Evolutionary conservation across 495 filamentous ascomycete genomes (phyloP).

Genomic region (Talaromyces ruber): DNA sequence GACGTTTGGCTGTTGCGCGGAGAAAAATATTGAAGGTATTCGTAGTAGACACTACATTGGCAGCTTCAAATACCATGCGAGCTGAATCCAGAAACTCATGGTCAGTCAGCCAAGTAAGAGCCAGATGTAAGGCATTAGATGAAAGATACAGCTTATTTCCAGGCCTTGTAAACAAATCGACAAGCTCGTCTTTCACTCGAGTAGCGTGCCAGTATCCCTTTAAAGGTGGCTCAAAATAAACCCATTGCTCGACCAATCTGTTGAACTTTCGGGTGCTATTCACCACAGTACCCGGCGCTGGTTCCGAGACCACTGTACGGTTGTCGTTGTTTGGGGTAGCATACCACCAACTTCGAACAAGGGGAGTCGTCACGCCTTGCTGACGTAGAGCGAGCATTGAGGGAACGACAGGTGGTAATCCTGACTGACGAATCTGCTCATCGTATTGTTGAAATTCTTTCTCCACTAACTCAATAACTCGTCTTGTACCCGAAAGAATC

Average conservation of each 20-base stretch:
- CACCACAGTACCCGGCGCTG: background rate
- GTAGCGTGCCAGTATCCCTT: background rate
- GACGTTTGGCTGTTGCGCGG: conserved; percentile 21
- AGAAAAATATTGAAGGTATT: conserved; percentile 40
- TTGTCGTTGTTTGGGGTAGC: background rate
- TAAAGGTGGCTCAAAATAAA: background rate
- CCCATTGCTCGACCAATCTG: background rate
- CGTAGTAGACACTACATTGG: conserved; percentile 27
- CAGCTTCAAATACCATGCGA: conserved; percentile 18
- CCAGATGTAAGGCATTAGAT: conserved; percentile 31
- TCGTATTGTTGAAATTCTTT: conserved; percentile 16
- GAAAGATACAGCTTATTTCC: conserved; percentile 15
- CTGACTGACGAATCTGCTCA: conserved; percentile 12
- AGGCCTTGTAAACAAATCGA: conserved; percentile 15
- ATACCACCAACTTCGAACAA: background rate
- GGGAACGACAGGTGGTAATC: conserved; percentile 13
- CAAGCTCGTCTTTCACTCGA: conserved; percentile 8
- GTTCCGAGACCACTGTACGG: background rate
- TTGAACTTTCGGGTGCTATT: background rate
- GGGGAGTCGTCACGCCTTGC: conserved; percentile 4
- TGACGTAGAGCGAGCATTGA: conserved; percentile 17
- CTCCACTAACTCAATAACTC: conserved; percentile 22
- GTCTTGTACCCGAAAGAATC: conserved; percentile 25
- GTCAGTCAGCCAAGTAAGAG: conserved; percentile 27
- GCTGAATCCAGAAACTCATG: conserved; percentile 20